phyloP scores from a whole-genome alignment of 1,139 yeast species.

The Dujonia santamariae region DNA sequence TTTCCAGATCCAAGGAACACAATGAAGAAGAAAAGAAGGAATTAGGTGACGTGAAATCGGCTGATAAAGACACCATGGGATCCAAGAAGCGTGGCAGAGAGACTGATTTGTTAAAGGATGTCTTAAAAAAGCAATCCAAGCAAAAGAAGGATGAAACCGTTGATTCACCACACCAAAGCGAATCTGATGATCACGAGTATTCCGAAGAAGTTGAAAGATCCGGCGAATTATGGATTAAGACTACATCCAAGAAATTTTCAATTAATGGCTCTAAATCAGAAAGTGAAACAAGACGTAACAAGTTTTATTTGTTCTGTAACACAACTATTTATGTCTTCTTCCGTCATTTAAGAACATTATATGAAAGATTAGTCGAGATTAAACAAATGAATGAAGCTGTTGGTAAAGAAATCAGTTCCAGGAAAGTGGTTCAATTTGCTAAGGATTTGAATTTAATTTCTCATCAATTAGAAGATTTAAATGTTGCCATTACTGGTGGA shows the following conservation, averaged over 20 bases:
- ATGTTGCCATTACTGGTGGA: slow-evolving; percentile 66
- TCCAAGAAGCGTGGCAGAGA: slow-evolving; percentile 55
- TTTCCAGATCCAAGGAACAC: slow-evolving; percentile 18
- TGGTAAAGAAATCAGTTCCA: slow-evolving; percentile 63
- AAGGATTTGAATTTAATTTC: slow-evolving; percentile 80
- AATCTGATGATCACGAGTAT: slow-evolving; percentile 32
- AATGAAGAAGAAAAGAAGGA: slow-evolving; percentile 12
- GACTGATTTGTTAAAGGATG: slow-evolving; percentile 68
- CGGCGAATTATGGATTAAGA: slow-evolving; percentile 64
- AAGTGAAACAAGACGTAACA: slow-evolving; percentile 27
- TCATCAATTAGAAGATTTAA: slow-evolving; percentile 77
- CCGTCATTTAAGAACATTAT: slow-evolving; percentile 80
- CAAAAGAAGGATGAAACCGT: slow-evolving; percentile 37
- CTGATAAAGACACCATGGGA: slow-evolving; percentile 11
- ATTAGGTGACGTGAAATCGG: slow-evolving; percentile 7
- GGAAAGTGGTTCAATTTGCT: slow-evolving; percentile 79
- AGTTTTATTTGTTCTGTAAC: slow-evolving; percentile 81
- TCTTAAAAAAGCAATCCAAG: slow-evolving; percentile 64
- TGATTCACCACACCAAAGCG: slow-evolving; percentile 32
- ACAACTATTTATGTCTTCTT: slow-evolving; percentile 89
- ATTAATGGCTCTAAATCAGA: slow-evolving; percentile 18
- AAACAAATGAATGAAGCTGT: slow-evolving; percentile 66
- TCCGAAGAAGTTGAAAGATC: slow-evolving; percentile 53
- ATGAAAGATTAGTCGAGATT: slow-evolving; percentile 75
- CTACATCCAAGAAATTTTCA: slow-evolving; percentile 35